These are phyloP conservation scores for Tylopilus cervinicoccineus DNA, from an alignment of 768 basidiomycete species.

Conservation along the genomic window DNA sequence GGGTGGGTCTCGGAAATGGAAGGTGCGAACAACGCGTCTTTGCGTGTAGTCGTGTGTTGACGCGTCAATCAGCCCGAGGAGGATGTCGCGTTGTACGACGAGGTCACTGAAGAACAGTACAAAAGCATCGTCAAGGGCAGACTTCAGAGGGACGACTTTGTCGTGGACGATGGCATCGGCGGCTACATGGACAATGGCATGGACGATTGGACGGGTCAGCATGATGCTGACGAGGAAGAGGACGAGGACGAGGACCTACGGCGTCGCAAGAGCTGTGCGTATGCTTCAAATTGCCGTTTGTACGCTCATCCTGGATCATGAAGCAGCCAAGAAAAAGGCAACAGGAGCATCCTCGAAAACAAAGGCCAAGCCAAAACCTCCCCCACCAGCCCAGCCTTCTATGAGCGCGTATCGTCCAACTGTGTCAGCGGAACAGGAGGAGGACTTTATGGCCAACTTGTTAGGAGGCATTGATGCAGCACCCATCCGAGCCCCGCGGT, in stretches of 20 bases:
- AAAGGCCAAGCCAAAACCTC: constrained; percentile 42
- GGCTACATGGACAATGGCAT: constrained; percentile 97
- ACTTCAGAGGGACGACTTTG: constrained; percentile 87
- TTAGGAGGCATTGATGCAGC: constrained; percentile 66
- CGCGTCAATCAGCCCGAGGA: constrained; percentile 41
- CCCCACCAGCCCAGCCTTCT: constrained; percentile 51
- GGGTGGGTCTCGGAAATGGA: constrained; percentile 55
- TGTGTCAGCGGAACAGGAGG: constrained; percentile 75
- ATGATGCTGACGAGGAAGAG: constrained; percentile 53
- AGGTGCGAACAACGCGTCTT: constrained; percentile 38
- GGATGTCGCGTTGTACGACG: constrained; percentile 77
- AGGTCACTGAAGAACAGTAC: constrained; percentile 89
- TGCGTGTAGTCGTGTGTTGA: constrained; percentile 12
- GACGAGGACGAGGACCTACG: constrained; percentile 37
- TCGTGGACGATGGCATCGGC: constrained; percentile 86
- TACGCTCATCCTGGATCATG: constrained; percentile 6
- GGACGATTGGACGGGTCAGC: constrained; percentile 82
- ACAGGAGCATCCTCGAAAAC: constrained; percentile 25
- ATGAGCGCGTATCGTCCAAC: constrained; percentile 79
- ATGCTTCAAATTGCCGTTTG: not conserved
- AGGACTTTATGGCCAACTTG: constrained; percentile 84
- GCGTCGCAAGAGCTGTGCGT: constrained; percentile 41
- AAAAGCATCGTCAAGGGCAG: constrained; percentile 77
- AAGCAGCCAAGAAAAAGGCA: constrained; percentile 27
- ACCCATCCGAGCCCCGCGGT: constrained; percentile 35